Evolutionary conservation across 345 rosid species (phyloP), one percentile per base, ranked within the genome.

Genomic region (Melastoma malabathricum): DNA sequence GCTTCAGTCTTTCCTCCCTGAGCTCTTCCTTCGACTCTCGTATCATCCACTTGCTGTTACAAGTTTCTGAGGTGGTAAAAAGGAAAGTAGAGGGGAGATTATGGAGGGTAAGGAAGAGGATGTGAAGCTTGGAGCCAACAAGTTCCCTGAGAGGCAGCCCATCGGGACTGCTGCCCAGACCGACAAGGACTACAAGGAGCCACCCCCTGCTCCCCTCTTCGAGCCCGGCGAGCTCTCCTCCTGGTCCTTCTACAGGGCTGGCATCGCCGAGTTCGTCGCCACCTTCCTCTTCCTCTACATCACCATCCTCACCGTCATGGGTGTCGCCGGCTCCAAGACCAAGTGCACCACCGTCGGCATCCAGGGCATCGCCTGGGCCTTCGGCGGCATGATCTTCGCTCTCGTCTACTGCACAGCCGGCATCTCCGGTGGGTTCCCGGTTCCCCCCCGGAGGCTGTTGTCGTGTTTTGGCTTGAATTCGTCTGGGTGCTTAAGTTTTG

Each of bases 261-360:
- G 67, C 16, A 63, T 63, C 43, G 67, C 67, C n/a, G 67, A 63
- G 67, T 63, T 63, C 18, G 43, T 63, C 19, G 67, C 67, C 46
- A 63, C 67, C 25, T 63, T 63, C 67, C 47, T 63, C 52, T 63
- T 63, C 62, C 62, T 63, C 51, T 56, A 56, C 48, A 57, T 63
- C 67, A 51, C 62, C 58, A 19, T 63, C 34, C 44, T 66, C 52
- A 66, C 70, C 17, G 70, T 66, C 49, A 66, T 66, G 70, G 70
- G 70, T 6, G 66, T 60, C 23, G 25, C 48, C 25, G 49, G 46
- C 34, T 3, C 60, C 19, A 54, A 41, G 13, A 18, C 6, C 44
- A 62, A 49, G 56, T 62, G 66, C 41, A 0, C 60, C 51, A 43
- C 31, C 34, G 66, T 62, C 18, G 66, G 66, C 23, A 50, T 55